Base-by-base conservation (phyloP, 2,329 filamentous ascomycete species). In the Fusarium concolor region DNA sequence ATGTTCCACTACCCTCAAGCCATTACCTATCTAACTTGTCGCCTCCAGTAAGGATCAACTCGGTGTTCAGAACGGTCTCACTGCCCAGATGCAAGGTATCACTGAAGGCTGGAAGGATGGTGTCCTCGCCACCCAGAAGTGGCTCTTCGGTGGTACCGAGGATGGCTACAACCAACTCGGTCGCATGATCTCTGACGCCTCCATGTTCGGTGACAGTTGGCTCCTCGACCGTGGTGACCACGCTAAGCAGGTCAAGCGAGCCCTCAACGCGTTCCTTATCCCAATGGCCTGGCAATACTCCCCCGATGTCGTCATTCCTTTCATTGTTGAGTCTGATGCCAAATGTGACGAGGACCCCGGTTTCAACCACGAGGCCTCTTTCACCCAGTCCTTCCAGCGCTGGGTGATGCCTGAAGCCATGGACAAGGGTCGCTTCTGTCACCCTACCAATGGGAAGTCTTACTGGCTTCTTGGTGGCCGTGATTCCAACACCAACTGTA, bases 281-380 rank as follows among this genome's bases (percentile, higher is more conserved):
- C 62, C 59, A 2, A 43, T 65, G 39, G 62, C 59, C 10, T 65
- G 62, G 62, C 46, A 56, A 11, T 65, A 65, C n/a, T 65, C 62
- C 3, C 62, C 62, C 3, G 62, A 65, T 6, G 39, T 50, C 8
- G 18, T 65, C n/a, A 46, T 43, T 12, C 54, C 58, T 10, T 65
- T 64, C 39, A 65, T 65, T 11, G 62, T 49, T 6, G 35, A 62
- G 17, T 46, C 62, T 6, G 62, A 59, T 14, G 47, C 43, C 10
- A 31, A 31, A 14, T 65, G 62, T n/a, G 62, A 64, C 2, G 6
- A 64, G 26, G 62, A 65, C 2, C 59, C 62, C 2, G 62, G 62
- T 7, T 64, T 44, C 38, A 65, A 65, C 15, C 42, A 55, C 12
- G 58, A 59, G 2, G 58, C 44, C 17, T 24, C 39, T 18, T 62